Conservation (phyloP, 345 rosid species). For the Brassica cretica region DNA sequence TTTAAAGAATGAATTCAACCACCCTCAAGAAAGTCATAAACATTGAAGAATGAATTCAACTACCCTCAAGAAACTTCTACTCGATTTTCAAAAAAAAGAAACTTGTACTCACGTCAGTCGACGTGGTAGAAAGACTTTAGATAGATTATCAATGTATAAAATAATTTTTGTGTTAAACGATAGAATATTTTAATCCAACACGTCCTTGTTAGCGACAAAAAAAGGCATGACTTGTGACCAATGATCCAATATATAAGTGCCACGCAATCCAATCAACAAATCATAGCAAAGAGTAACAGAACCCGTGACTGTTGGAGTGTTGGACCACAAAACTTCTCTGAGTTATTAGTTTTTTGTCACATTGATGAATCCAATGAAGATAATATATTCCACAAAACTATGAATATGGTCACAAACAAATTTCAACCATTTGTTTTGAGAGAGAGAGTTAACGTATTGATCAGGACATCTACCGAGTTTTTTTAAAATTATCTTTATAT, state of each 20-base stretch:
- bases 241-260: not conserved
- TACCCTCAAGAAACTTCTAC: not conserved
- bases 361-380: not conserved
- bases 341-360: not conserved
- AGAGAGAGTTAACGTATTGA: not conserved
- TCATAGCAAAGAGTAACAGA: not conserved
- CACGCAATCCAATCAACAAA: not conserved
- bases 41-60: not conserved
- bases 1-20: not conserved
- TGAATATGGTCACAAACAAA: not conserved
- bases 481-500: not conserved
- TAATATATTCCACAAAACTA: slow-evolving; percentile 6
- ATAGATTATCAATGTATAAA: not conserved
- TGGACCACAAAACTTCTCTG: not conserved
- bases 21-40: not conserved
- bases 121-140: not conserved
- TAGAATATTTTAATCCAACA: not conserved
- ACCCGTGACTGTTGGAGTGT: not conserved
- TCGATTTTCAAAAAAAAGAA: too few relatives aligned
- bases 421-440: not conserved
- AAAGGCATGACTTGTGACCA: not conserved
- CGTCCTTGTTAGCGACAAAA: not conserved
- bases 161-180: not conserved
- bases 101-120: not conserved
- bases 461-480: not conserved